Percentiles rank a stretch among this genome's conserved stretches.
These are phyloP conservation scores for Citrus hindsii DNA, from an alignment of 345 rosid species.

Conservation along the genomic window DNA sequence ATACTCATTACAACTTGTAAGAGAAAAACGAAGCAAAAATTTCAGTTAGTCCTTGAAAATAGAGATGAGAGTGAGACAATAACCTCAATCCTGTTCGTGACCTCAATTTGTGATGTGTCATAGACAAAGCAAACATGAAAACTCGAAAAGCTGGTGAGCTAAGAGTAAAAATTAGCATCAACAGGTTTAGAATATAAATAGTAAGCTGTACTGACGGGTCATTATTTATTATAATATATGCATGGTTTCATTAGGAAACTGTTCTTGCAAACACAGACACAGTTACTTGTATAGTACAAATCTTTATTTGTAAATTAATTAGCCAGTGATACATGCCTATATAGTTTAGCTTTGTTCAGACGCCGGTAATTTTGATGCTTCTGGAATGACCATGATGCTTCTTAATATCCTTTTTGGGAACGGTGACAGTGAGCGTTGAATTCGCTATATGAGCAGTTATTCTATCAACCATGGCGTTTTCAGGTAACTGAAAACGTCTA, in stretches of 20 bases:
- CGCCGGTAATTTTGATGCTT: not conserved
- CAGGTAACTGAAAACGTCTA: constrained; percentile 30
- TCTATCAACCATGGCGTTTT: constrained; percentile 17
- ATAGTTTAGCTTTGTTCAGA: not conserved
- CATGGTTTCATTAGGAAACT: not conserved
- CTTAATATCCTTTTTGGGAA: constrained; percentile 23
- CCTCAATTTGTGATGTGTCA: too few relatives aligned
- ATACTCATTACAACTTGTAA: not conserved
- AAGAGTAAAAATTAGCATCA: not conserved
- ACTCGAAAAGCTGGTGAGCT: not conserved
- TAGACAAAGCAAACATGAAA: not conserved
- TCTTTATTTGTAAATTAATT: not conserved
- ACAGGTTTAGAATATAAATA: too few relatives aligned
- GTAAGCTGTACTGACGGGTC: not conserved
- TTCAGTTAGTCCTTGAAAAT: not conserved
- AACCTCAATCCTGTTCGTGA: not conserved
- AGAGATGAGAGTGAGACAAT: not conserved
- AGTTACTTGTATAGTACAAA: not conserved
- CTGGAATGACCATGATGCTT: not conserved
- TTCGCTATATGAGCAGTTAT: constrained; percentile 25
- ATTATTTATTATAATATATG: not conserved
- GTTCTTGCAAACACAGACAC: too few relatives aligned
- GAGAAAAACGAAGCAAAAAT: not conserved
- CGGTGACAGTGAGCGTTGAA: constrained; percentile 32
- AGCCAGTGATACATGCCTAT: not conserved